Evolutionary conservation across 805 yeast genomes (phyloP).

Genomic region (Clavispora asparagi): DNA sequence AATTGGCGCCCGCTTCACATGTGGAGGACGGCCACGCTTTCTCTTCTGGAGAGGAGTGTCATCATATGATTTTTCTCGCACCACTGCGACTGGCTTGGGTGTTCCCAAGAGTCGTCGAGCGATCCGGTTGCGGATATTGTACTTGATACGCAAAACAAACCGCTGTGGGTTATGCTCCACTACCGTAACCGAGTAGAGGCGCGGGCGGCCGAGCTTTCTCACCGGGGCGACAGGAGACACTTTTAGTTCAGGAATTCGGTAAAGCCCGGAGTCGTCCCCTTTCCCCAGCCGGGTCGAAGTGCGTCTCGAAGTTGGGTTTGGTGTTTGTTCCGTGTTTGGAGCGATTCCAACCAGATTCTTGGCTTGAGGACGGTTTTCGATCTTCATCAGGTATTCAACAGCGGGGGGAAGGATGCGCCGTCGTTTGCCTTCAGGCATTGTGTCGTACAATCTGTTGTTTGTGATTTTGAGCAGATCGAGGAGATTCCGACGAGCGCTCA

Average conservation of each 20-base stretch:
- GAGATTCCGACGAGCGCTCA: slow-evolving; percentile 6
- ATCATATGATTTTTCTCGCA: neutral
- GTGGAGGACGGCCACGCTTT: neutral
- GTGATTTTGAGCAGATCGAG: slow-evolving; percentile 15
- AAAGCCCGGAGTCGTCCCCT: neutral
- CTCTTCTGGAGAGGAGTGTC: neutral
- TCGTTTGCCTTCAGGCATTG: slow-evolving; percentile 10
- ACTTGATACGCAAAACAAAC: slow-evolving; percentile 8
- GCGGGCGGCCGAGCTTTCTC: slow-evolving; percentile 7
- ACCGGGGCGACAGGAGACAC: neutral
- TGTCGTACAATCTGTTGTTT: slow-evolving; percentile 14
- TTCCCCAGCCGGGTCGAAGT: neutral
- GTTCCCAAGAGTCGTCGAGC: slow-evolving; percentile 6
- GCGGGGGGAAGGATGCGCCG: slow-evolving; percentile 3
- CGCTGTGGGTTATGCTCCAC: neutral
- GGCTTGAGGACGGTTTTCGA: too few relatives aligned
- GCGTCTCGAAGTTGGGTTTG: neutral
- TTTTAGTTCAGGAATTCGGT: neutral
- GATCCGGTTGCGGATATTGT: slow-evolving; percentile 9
- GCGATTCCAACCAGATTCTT: neutral
- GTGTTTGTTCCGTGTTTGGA: too few relatives aligned
- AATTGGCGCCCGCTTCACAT: neutral
- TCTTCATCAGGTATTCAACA: neutral
- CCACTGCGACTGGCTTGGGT: neutral
- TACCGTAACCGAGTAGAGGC: slow-evolving; percentile 8